These are phyloP conservation scores for Pyricularia pennisetigena DNA, from an alignment of 2,329 filamentous ascomycete genomes.

Conservation along the genomic window DNA sequence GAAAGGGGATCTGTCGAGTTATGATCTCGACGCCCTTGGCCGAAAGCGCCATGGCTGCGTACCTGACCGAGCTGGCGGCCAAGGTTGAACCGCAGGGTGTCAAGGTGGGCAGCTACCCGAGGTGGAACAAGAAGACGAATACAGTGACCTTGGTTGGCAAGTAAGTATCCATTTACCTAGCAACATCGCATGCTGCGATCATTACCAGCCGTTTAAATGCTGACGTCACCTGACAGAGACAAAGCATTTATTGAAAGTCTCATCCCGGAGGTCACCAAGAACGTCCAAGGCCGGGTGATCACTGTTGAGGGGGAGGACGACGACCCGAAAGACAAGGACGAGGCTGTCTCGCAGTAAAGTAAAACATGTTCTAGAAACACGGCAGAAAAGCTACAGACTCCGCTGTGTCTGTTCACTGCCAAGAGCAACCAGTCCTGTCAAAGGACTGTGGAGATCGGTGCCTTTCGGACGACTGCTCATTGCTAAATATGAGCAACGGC, in stretches of 20 bases:
- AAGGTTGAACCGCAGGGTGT: conserved; percentile 66
- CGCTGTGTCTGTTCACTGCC: neutral
- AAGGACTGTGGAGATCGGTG: neutral
- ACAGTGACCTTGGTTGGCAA: conserved; percentile 78
- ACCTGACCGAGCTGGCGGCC: conserved; percentile 68
- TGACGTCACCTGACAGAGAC: conserved; percentile 39
- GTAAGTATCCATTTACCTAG: conserved; percentile 21
- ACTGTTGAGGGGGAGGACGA: conserved; percentile 63
- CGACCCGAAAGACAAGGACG: conserved; percentile 17
- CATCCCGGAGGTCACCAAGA: conserved; percentile 65
- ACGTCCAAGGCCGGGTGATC: conserved; percentile 65
- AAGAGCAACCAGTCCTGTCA: neutral
- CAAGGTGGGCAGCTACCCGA: conserved; percentile 91
- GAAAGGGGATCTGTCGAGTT: conserved; percentile 69
- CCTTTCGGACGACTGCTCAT: neutral
- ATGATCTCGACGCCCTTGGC: conserved; percentile 79
- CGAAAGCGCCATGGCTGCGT: conserved; percentile 78
- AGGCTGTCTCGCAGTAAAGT: neutral
- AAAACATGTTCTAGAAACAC: neutral
- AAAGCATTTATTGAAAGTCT: conserved; percentile 67
- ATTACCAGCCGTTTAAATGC: neutral
- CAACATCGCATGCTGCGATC: neutral
- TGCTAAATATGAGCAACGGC: neutral
- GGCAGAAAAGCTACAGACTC: neutral
- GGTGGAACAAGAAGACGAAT: conserved; percentile 81